A percentile compares a stretch with the other conserved stretches of the same genome.
phyloP scores from a whole-genome alignment of 2,329 filamentous ascomycete genomes.

The Cryphonectria radicalis region DNA sequence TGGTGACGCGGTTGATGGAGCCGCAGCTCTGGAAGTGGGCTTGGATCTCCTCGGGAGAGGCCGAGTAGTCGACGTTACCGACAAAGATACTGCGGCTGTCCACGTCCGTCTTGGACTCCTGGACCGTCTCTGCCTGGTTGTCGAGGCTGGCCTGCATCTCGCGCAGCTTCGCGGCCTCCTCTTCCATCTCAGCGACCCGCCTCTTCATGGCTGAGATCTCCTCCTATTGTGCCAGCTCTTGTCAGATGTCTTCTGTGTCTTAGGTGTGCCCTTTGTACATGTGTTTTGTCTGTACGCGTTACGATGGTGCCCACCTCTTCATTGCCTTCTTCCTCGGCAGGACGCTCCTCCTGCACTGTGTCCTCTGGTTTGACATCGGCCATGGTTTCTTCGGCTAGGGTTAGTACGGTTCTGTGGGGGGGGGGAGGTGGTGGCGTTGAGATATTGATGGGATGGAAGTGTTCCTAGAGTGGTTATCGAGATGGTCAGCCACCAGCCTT shows the following conservation, averaged over 20 bases:
- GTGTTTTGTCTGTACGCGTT: slow-evolving; percentile 25
- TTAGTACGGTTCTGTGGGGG: slow-evolving; percentile 9
- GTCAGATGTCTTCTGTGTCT: slow-evolving; percentile 29
- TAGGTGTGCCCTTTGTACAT: slow-evolving; percentile 15
- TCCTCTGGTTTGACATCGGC: slow-evolving; percentile 38
- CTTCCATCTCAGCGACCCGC: slow-evolving; percentile 87
- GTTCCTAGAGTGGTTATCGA: not conserved
- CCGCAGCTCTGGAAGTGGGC: slow-evolving; percentile 97
- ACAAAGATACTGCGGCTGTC: slow-evolving; percentile 97
- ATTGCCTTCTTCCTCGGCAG: slow-evolving; percentile 45
- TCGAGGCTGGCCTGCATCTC: slow-evolving; percentile 89
- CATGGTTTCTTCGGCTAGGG: slow-evolving; percentile 32
- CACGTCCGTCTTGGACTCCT: slow-evolving; percentile 94
- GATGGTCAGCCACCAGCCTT: slow-evolving; percentile 17
- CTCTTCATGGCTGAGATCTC: slow-evolving; percentile 88
- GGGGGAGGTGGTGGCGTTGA: not conserved
- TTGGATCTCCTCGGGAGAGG: slow-evolving; percentile 96
- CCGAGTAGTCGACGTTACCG: slow-evolving; percentile 97
- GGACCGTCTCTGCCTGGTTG: slow-evolving; percentile 78
- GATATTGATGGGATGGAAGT: not conserved
- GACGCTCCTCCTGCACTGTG: slow-evolving; percentile 38
- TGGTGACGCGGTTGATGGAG: slow-evolving; percentile 97
- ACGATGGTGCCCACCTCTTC: slow-evolving; percentile 48
- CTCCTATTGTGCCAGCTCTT: slow-evolving; percentile 52
- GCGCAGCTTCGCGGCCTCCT: slow-evolving; percentile 81